phyloP scores from a whole-genome alignment of 495 filamentous ascomycete species.

The Penicillium canariense region DNA sequence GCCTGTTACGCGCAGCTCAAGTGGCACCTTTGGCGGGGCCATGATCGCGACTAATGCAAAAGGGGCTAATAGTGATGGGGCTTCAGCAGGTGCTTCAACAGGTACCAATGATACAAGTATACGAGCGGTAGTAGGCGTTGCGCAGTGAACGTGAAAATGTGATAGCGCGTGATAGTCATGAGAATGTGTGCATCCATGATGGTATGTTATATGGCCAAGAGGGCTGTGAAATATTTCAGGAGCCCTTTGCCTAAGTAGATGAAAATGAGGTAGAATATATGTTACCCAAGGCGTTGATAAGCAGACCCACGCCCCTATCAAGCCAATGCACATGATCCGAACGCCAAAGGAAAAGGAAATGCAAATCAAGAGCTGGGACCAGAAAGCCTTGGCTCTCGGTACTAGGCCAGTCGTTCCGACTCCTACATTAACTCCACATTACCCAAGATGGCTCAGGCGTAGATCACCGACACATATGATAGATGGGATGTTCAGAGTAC shows the following conservation, averaged over 20 bases:
- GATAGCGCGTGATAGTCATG: background rate
- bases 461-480: background rate
- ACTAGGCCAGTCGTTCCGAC: background rate
- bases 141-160: background rate
- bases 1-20: background rate
- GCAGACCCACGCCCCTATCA: constrained; percentile 16
- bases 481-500: background rate
- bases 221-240: constrained; percentile 1
- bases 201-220: constrained; percentile 17
- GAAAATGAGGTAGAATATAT: background rate
- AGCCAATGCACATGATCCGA: constrained; percentile 21
- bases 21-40: background rate
- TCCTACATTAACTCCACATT: constrained; percentile 1
- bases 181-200: constrained; percentile 5
- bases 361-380: constrained; percentile 6
- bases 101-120: background rate
- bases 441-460: constrained; percentile 2
- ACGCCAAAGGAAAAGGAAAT: constrained; percentile 15
- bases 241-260: background rate
- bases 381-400: background rate
- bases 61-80: background rate
- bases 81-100: background rate
- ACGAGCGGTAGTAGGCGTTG: background rate
- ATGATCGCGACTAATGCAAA: background rate
- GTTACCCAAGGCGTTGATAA: constrained; percentile 6